Evolutionary conservation across 2,329 filamentous ascomycete genomes (phyloP), one percentile per base, ranked within the genome.

Genomic region (Neoascochyta sp.): DNA sequence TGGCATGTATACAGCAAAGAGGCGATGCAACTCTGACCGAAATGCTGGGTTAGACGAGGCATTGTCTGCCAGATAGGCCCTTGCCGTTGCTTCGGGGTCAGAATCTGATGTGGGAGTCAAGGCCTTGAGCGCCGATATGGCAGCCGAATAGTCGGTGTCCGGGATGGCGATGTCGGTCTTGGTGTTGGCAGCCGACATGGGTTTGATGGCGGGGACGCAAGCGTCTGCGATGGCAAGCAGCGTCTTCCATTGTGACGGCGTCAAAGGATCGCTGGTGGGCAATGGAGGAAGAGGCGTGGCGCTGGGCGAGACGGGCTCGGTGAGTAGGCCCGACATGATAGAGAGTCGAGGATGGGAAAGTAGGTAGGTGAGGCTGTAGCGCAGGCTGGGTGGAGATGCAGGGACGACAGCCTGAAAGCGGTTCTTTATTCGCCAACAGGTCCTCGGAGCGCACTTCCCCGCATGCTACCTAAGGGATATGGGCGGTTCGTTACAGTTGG

Each of bases 201-300:
- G 63, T 20, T 62, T 68, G 39, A 85, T 68, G 12, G 78, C 71
- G 3, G 81, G 80, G 17, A 86, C 61, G 11, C 76, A 60, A 1
- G 76, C 68, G 39, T 80, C 76, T 7, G 71, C 66, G 16, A 81
- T 67, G 14, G 76, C 70, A 25, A 75, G 62, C 3, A 81, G 60
- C 1, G 73, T 77, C 16, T 62, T 66, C 77, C 77, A 81, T 67
- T 81, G 78, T 2, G 64, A 53, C 9, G 69, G 56, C 2, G 68
- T 73, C 43, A 80, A 67, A 27, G 74, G 63, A 27, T 72, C 65
- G 9, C 65, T 58, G 4, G 54, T 41, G 10, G 72, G 64, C 3
- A 67, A 57, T 1, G 72, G 69, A 15, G 72, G 67, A 7, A 75
- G 53, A 29, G 72, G 67, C 21, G 55, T 46, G 15, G 58, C 47